Base-by-base conservation (phyloP, 768 basidiomycete genomes). In the Suillus discolor region DNA sequence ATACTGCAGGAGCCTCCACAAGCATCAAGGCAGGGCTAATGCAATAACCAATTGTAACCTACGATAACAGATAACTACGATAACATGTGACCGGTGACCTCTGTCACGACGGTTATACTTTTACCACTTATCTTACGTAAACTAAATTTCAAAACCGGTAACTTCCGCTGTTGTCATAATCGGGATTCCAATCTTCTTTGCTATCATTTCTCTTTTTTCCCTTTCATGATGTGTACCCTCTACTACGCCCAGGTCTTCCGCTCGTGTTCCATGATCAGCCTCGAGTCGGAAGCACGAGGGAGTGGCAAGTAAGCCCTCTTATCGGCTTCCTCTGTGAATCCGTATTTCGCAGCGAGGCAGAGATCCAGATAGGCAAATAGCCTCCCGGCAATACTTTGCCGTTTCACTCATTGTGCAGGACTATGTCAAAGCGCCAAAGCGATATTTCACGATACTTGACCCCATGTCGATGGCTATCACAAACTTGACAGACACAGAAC, bases 221-320 rank as follows among this genome's bases (percentile, higher is more conserved):
- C 59, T 42, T 60, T 42, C 59, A 39, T 59, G 57, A 41, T 41
- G 34, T 31, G 13, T 20, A 55, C 15, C 15, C 57, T 39, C 36
- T 25, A 39, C 57, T 57, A 38, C 23, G n/a, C 20, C 54, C 38
- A 4, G 25, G 39, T 41, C 16, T 39, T 23, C 23, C 16, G 41
- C 38, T 41, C 13, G 49, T 28, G 57, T 49, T 36, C 11, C 38
- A 51, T 42, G 51, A 36, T 67, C 65, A 15, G 44, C 65, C 34
- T 66, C 66, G 66, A 67, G 66, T 51, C 66, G 66, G 18, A 67
- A 47, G 65, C 18, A 66, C 66, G 66, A 66, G 66, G 66, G 65
- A 55, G 61, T 15, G 62, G 41, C 53, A 15, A 25, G 28, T 25
- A 13, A 8, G 44, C 25, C 23, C 60, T 65, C 65, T 34, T 66